Evolutionary conservation across 1,284 basidiomycete genomes (phyloP).

Genomic region (Moesziomyces antarcticus): DNA sequence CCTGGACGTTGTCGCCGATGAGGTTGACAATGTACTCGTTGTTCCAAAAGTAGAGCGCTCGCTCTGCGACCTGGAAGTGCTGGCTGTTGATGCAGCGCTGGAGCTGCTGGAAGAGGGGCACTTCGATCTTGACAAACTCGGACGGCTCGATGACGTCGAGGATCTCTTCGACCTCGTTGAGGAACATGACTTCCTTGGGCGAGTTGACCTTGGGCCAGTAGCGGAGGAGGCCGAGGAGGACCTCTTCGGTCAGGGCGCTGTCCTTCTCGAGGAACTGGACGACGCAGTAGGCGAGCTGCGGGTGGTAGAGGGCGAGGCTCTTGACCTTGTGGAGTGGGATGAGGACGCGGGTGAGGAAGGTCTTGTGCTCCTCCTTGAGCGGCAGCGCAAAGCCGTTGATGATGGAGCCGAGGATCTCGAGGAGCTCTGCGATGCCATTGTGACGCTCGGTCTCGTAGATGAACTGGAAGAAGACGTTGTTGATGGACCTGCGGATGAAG

Average conservation of each 20-base stretch:
- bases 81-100: slow-evolving; percentile 98
- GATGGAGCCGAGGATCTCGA: slow-evolving; percentile 98
- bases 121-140: slow-evolving; percentile 96
- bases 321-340: slow-evolving; percentile 98
- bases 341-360: slow-evolving; percentile 93
- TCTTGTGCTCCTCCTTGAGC: slow-evolving; percentile 99
- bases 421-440: slow-evolving; percentile 97
- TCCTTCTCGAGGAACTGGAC: slow-evolving; percentile 99
- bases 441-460: slow-evolving; percentile 98
- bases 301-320: slow-evolving; percentile 94
- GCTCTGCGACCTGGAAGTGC: slow-evolving; percentile 84
- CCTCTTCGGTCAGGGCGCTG: slow-evolving; percentile 88
- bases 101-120: slow-evolving; percentile 92
- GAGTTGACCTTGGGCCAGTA: slow-evolving; percentile 99
- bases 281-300: slow-evolving; percentile 97
- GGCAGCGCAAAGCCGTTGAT: slow-evolving; percentile 99
- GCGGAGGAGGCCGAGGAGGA: slow-evolving; percentile 90
- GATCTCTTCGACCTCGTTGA: slow-evolving; percentile 99
- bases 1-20: slow-evolving; percentile 93
- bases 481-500: slow-evolving; percentile 98
- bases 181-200: slow-evolving; percentile 99
- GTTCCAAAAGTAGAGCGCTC: slow-evolving; percentile 71
- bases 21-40: slow-evolving; percentile 99
- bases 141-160: slow-evolving; percentile 96
- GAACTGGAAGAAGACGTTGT: slow-evolving; percentile 99